These are phyloP conservation scores for Hemileccinum impolitum DNA, from an alignment of 768 basidiomycete genomes.

Conservation along the genomic window DNA sequence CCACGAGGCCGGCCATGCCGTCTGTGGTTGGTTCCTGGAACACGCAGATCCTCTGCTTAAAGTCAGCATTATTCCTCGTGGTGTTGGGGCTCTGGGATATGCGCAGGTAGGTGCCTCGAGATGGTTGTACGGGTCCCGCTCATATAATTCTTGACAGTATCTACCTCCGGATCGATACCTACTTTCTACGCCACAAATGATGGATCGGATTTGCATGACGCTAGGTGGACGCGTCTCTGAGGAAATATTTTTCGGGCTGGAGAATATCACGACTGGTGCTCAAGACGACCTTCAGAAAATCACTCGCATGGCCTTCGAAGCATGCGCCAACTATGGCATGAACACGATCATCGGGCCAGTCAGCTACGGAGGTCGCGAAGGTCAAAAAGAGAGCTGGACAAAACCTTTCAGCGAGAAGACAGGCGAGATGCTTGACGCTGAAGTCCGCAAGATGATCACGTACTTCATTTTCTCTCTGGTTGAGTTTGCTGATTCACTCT, in stretches of 20 bases:
- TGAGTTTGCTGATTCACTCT: slow-evolving; percentile 6
- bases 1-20: slow-evolving; percentile 98
- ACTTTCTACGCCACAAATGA: slow-evolving; percentile 90
- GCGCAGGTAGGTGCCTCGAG: slow-evolving; percentile 63
- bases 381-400: slow-evolving; percentile 83
- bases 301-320: slow-evolving; percentile 96
- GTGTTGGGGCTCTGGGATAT: slow-evolving; percentile 93
- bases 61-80: slow-evolving; percentile 97
- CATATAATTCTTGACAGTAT: slow-evolving; percentile 50
- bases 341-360: slow-evolving; percentile 92
- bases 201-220: slow-evolving; percentile 97
- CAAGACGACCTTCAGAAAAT: slow-evolving; percentile 99
- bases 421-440: slow-evolving; percentile 84
- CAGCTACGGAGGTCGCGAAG: slow-evolving; percentile 88
- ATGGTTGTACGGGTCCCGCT: slow-evolving; percentile 5
- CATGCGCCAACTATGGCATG: slow-evolving; percentile 96
- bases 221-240: slow-evolving; percentile 97
- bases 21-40: slow-evolving; percentile 98
- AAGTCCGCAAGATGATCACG: slow-evolving; percentile 96
- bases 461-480: slow-evolving; percentile 30
- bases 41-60: slow-evolving; percentile 96
- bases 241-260: slow-evolving; percentile 92
- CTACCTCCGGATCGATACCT: slow-evolving; percentile 95
- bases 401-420: slow-evolving; percentile 99
- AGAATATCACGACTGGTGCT: slow-evolving; percentile 95